Evolutionary conservation across 2,329 filamentous ascomycete species (phyloP).

Genomic region (Basipetospora chlamydospora): DNA sequence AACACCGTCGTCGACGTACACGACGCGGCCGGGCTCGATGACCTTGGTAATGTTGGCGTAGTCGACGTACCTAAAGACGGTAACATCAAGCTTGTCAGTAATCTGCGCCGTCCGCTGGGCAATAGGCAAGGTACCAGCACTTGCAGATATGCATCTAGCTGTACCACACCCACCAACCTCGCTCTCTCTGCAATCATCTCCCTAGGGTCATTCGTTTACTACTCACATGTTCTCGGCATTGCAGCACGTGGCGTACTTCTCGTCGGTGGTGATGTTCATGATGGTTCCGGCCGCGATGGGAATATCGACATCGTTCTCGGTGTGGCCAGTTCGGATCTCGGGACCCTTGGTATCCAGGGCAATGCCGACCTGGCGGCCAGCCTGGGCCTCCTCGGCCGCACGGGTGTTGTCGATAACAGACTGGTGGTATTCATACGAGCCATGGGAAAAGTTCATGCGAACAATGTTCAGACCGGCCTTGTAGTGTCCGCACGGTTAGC

Average conservation of each 20-base stretch:
- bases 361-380: constrained; percentile 84
- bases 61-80: constrained; percentile 63
- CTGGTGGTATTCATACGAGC: constrained; percentile 84
- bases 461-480: constrained; percentile 84
- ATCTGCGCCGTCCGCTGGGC: too few species aligned
- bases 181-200: too few species aligned
- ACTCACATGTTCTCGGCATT: constrained; percentile 88
- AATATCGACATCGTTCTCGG: constrained; percentile 75
- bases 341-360: constrained; percentile 64
- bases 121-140: neutral
- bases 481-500: neutral
- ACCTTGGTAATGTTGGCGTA: constrained; percentile 99
- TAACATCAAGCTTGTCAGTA: too few species aligned
- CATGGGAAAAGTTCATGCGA: constrained; percentile 96
- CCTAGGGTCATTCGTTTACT: too few species aligned
- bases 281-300: constrained; percentile 72
- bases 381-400: constrained; percentile 62
- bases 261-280: constrained; percentile 94
- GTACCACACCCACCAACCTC: too few species aligned
- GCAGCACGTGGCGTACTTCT: constrained; percentile 70
- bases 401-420: constrained; percentile 94
- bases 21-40: constrained; percentile 75
- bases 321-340: constrained; percentile 49
- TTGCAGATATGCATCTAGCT: neutral
- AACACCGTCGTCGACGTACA: constrained; percentile 98